A percentile compares a stretch with the other conserved stretches of the same genome.
These are phyloP conservation scores for Diatrype stigma DNA, from an alignment of 2,329 filamentous ascomycete species.

Conservation along the genomic window DNA sequence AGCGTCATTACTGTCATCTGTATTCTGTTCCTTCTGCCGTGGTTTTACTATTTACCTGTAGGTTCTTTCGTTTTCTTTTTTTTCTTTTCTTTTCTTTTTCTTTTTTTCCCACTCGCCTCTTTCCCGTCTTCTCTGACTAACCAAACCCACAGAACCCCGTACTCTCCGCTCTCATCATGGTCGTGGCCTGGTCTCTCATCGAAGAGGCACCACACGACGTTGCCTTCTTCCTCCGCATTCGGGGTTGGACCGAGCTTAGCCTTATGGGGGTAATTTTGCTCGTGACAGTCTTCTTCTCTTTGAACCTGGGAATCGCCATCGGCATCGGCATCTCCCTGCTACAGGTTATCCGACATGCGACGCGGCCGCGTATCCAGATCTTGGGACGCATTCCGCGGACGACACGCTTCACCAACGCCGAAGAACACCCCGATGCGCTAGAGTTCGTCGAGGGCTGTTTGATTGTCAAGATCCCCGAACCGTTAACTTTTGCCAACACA, in stretches of 20 bases:
- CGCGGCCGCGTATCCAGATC: slow-evolving; percentile 92
- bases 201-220: slow-evolving; percentile 95
- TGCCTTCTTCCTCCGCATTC: slow-evolving; percentile 79
- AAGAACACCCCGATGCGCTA: slow-evolving; percentile 64
- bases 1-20: slow-evolving; percentile 77
- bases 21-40: slow-evolving; percentile 78
- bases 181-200: slow-evolving; percentile 89
- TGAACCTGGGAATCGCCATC: slow-evolving; percentile 88
- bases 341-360: slow-evolving; percentile 84
- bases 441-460: slow-evolving; percentile 90
- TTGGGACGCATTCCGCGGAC: slow-evolving; percentile 84
- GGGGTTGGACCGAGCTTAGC: slow-evolving; percentile 78
- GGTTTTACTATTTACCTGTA: slow-evolving; percentile 94
- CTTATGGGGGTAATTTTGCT: slow-evolving; percentile 90
- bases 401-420: slow-evolving; percentile 81
- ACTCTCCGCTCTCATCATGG: slow-evolving; percentile 87
- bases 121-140: slow-evolving; percentile 2
- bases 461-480: slow-evolving; percentile 97
- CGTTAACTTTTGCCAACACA: slow-evolving; percentile 94
- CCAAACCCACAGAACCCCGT: slow-evolving; percentile 73
- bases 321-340: slow-evolving; percentile 89
- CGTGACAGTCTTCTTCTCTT: slow-evolving; percentile 90
- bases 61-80: slow-evolving; percentile 31
- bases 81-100: slow-evolving; percentile 16
- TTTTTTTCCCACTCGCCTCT: not conserved